Evolutionary conservation across 805 yeast species (phyloP), one percentile per base, ranked within the genome.

Genomic region (Dipodascus albidus): DNA sequence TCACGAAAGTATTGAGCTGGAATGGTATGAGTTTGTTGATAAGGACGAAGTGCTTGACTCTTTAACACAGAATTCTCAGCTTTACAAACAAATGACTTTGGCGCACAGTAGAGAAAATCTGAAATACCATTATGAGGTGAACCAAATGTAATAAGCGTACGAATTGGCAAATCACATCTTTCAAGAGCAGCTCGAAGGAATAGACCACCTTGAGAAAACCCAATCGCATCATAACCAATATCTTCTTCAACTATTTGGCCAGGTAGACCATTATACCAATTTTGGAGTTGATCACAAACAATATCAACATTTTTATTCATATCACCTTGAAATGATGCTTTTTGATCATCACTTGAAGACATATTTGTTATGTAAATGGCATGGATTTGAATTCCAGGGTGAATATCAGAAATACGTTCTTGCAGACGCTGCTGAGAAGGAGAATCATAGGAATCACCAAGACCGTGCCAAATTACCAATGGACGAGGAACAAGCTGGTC

Each of bases 161-260:
- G 65, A 1, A 83, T 71, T 1, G 62, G 74, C 35, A 14, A 51
- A 23, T 69, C 74, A 65, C 91, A 86, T 22, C 76, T 66, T 62
- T 87, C 84, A 24, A 79, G 71, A 24, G 83, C 74, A 3, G 82
- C 83, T 49, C 95, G 67, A n/a, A 84, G 68, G 56, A 86, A 81
- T n/a, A 86, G 66, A 0, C 95, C 95, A 44, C 95, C 95, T 63
- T 86, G 95, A 0, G 91, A 84, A 59, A 83, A 82, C 3, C 95
- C 95, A 44, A 86, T 73, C 3, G 82, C 86, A 63, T 84, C 82
- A 62, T 85, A 82, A 0, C 90, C 90, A 31, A 66, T 44, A 8
- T 52, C 51, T 4, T 85, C 67, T 53, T 75, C 78, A 0, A 79
- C 68, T 1, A 77, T 70, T 0, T 59, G 38, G 15, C 14, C 15